A percentile compares a stretch with the other conserved stretches of the same genome.
phyloP scores from a whole-genome alignment of 306 rosid genomes.

The Cicer judaicum region DNA sequence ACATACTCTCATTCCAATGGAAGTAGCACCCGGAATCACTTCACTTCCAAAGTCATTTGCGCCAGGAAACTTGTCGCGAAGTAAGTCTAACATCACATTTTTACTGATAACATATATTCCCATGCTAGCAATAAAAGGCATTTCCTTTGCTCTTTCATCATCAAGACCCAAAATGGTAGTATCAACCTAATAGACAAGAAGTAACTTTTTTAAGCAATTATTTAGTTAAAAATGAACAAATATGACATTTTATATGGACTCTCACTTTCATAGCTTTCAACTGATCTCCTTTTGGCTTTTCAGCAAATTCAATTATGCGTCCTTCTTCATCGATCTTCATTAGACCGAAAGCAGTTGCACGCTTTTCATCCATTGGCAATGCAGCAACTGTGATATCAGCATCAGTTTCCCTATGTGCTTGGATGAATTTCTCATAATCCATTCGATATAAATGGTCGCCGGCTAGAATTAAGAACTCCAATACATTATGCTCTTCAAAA shows the following conservation, averaged over 20 bases:
- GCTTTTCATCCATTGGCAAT: conserved; percentile 95
- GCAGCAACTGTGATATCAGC: conserved; percentile 99
- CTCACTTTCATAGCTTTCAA: conserved; percentile 90
- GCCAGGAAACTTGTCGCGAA: conserved; percentile 79
- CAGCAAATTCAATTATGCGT: conserved; percentile 87
- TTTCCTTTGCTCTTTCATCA: conserved; percentile 87
- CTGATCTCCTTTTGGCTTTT: conserved; percentile 97
- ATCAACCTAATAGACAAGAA: conserved; percentile 70
- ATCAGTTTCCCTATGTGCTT: conserved; percentile 93
- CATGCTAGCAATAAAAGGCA: conserved; percentile 99
- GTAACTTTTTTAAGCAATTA: not conserved
- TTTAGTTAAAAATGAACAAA: not conserved
- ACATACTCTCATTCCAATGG: conserved; percentile 90
- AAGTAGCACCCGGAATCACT: conserved; percentile 98
- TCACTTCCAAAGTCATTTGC: conserved; percentile 99
- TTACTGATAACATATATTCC: conserved; percentile 98
- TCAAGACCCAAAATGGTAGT: conserved; percentile 97
- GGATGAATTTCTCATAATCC: conserved; percentile 96
- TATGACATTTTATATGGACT: not conserved
- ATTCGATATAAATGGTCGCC: conserved; percentile 95
- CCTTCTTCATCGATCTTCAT: conserved; percentile 99
- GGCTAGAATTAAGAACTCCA: conserved; percentile 88
- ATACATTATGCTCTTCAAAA: conserved; percentile 94
- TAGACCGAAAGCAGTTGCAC: conserved; percentile 94
- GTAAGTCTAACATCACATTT: conserved; percentile 82